phyloP scores from a whole-genome alignment of 2,329 filamentous ascomycete species.

The Trichoderma harzianum region DNA sequence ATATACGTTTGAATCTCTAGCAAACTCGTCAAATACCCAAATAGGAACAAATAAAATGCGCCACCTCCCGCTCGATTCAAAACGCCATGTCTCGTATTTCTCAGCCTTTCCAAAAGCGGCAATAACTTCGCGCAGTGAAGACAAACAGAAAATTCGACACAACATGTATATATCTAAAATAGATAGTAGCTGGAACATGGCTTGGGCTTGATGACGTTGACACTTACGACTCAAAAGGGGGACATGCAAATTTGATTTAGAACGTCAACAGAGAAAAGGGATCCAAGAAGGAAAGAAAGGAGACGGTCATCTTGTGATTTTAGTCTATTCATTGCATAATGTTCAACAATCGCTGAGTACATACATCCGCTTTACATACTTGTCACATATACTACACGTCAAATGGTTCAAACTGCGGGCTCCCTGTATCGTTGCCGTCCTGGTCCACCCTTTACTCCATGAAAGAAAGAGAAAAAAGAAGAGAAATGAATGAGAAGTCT shows the following conservation, averaged over 20 bases:
- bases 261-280: not conserved
- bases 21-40: not conserved
- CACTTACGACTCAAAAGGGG: not conserved
- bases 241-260: not conserved
- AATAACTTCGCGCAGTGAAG: not conserved
- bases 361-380: constrained; percentile 1
- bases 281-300: too few relatives aligned
- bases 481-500: not conserved
- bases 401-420: not conserved
- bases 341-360: not conserved
- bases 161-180: not conserved
- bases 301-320: not conserved
- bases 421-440: not conserved
- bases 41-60: not conserved
- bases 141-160: not conserved
- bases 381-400: constrained; percentile 4
- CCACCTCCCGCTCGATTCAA: not conserved
- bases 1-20: not conserved
- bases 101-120: not conserved
- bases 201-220: not conserved
- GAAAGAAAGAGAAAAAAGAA: not conserved
- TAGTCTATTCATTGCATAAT: constrained; percentile 8
- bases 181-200: not conserved
- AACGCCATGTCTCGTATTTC: not conserved
- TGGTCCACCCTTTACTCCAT: not conserved